Percentiles rank a stretch among this genome's conserved stretches.
Conservation (phyloP, 352 stramenopile genomes). For the Phytophthora colocasiae region DNA sequence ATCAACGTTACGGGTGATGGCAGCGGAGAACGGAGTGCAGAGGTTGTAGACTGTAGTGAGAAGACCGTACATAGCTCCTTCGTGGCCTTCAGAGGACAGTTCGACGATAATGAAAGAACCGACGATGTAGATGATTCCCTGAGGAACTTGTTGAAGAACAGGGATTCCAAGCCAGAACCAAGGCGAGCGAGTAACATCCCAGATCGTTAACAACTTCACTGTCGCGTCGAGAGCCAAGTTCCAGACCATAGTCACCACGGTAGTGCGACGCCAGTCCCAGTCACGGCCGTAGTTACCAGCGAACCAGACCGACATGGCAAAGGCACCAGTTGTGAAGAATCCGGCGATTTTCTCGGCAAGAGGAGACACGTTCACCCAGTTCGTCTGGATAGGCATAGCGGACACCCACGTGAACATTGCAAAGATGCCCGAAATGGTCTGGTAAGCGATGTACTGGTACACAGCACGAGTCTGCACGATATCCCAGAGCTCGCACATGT, state of each 20-base stretch:
- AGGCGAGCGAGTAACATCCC: conserved; percentile 52
- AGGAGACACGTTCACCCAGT: conserved; percentile 54
- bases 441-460: conserved; percentile 60
- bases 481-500: conserved; percentile 59
- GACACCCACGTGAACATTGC: conserved; percentile 46
- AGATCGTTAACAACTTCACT: conserved; percentile 55
- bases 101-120: conserved; percentile 68
- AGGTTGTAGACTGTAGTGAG: conserved; percentile 73
- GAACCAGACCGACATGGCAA: conserved; percentile 49
- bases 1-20: conserved; percentile 52
- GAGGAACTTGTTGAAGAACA: conserved; percentile 54
- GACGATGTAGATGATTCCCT: conserved; percentile 65
- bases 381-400: conserved; percentile 46
- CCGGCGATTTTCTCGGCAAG: conserved; percentile 48
- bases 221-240: conserved; percentile 49
- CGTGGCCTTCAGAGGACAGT: conserved; percentile 59
- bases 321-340: conserved; percentile 42
- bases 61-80: conserved; percentile 71
- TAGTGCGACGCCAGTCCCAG: conserved; percentile 62
- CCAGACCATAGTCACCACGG: conserved; percentile 37
- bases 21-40: conserved; percentile 46
- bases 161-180: conserved; percentile 66
- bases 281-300: conserved; percentile 62
- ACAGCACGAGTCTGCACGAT: conserved; percentile 54
- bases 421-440: conserved; percentile 53